Evolutionary conservation across 1,284 basidiomycete species (phyloP).

Genomic region (Rugosomyces carneus): DNA sequence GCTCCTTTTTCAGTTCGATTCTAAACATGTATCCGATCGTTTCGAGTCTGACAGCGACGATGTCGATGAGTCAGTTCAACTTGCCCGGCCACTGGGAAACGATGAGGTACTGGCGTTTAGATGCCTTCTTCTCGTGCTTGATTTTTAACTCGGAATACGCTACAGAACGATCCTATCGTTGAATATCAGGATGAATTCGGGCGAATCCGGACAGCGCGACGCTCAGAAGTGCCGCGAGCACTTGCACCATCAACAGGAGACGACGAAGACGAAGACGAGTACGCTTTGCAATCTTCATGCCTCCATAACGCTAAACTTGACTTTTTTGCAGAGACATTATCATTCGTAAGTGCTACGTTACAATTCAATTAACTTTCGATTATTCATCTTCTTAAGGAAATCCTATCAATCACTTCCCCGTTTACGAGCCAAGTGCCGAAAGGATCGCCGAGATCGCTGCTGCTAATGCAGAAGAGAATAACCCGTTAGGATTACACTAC

Average conservation of each 20-base stretch:
- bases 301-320: conserved; percentile 4
- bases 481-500: conserved; percentile 74
- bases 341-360: conserved; percentile 39
- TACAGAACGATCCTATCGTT: conserved; percentile 66
- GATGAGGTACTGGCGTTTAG: conserved; percentile 32
- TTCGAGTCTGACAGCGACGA: conserved; percentile 69
- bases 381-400: conserved; percentile 47
- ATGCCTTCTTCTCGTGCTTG: background rate
- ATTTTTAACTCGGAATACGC: background rate
- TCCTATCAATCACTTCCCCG: conserved; percentile 75
- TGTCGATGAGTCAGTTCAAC: conserved; percentile 61
- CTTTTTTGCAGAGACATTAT: conserved; percentile 46
- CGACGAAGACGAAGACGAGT: conserved; percentile 51
- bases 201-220: conserved; percentile 56
- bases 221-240: conserved; percentile 75
- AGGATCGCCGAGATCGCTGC: conserved; percentile 73
- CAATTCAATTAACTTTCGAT: background rate
- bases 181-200: conserved; percentile 89
- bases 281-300: conserved; percentile 28
- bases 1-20: conserved; percentile 63
- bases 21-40: conserved; percentile 44
- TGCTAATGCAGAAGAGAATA: conserved; percentile 66
- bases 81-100: conserved; percentile 44
- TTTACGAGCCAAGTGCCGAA: conserved; percentile 80
- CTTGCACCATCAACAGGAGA: conserved; percentile 37